phyloP scores from a whole-genome alignment of 2,329 filamentous ascomycete genomes.

The Tolypocladium ophioglossoides region DNA sequence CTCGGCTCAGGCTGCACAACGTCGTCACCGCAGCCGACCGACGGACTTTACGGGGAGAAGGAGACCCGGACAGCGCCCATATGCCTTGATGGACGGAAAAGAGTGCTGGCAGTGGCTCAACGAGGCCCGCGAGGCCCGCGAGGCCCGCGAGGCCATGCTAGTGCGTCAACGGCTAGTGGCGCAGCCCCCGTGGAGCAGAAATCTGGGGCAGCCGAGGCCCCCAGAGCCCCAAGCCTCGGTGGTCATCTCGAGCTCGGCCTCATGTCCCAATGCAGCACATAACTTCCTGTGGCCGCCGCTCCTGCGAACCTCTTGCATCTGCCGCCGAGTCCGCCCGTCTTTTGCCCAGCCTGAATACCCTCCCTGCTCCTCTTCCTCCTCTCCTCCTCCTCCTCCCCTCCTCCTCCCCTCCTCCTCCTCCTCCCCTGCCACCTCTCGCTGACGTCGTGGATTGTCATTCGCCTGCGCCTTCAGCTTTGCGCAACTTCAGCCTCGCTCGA shows the following conservation, averaged over 20 bases:
- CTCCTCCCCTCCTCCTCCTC: not conserved
- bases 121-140: too few species aligned
- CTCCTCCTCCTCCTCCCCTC: not conserved
- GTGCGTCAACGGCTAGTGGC: not conserved
- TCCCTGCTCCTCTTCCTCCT: not conserved
- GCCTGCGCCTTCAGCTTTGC: not conserved
- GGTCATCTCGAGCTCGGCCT: constrained; percentile 1
- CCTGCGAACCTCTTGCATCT: not conserved
- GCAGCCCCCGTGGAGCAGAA: not conserved
- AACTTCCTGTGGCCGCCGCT: not conserved
- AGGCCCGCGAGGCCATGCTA: not conserved
- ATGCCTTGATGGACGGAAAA: too few species aligned
- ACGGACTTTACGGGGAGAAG: not conserved
- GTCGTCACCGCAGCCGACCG: not conserved
- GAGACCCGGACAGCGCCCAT: too few species aligned
- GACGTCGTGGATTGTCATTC: not conserved
- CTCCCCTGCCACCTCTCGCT: not conserved
- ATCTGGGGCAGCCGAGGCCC: constrained; percentile 11
- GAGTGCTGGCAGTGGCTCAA: not conserved
- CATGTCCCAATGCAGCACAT: constrained; percentile 5
- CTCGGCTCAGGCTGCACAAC: not conserved
- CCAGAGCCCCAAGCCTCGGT: constrained; percentile 8
- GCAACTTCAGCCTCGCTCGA: not conserved
- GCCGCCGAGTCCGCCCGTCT: not conserved
- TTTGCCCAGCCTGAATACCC: not conserved